Conservation (phyloP, 2,329 filamentous ascomycete species). For the Phyllosticta capitalensis region DNA sequence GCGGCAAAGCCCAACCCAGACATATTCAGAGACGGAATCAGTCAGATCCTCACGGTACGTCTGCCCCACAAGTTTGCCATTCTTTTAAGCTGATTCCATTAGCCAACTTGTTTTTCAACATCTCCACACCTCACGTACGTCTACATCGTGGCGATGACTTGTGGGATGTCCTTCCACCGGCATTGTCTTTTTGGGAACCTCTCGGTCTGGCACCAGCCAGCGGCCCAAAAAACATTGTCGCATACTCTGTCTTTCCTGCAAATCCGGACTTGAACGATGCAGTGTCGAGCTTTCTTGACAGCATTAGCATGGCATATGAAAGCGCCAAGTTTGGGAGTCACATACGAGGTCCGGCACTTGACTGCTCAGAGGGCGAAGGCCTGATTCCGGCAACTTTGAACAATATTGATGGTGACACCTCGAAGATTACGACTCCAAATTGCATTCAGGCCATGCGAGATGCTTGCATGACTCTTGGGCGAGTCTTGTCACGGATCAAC, state of each 20-base stretch:
- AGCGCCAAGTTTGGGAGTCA: slow-evolving; percentile 63
- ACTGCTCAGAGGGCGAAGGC: slow-evolving; percentile 20
- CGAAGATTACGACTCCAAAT: slow-evolving; percentile 15
- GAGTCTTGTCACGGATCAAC: slow-evolving; percentile 28
- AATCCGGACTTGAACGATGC: slow-evolving; percentile 54
- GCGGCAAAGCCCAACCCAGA: slow-evolving; percentile 25
- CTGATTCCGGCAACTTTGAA: slow-evolving; percentile 22
- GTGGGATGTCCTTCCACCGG: slow-evolving; percentile 65
- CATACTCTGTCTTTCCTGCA: slow-evolving; percentile 61
- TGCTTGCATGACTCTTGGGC: slow-evolving; percentile 31
- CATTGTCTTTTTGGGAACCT: slow-evolving; percentile 72
- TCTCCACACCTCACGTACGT: slow-evolving; percentile 58
- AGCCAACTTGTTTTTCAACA: slow-evolving; percentile 7
- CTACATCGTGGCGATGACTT: slow-evolving; percentile 59
- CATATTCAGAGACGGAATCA: slow-evolving; percentile 20
- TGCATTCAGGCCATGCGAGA: slow-evolving; percentile 23
- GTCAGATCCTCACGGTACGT: slow-evolving; percentile 17
- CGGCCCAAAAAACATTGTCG: slow-evolving; percentile 60
- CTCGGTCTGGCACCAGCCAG: slow-evolving; percentile 63
- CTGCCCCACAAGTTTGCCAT: neutral
- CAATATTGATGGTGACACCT: slow-evolving; percentile 13
- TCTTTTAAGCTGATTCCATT: neutral
- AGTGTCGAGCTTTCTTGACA: slow-evolving; percentile 55
- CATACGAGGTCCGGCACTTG: slow-evolving; percentile 30
- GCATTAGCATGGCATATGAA: slow-evolving; percentile 63